Percentiles rank a stretch among this genome's conserved stretches.
Evolutionary conservation across 306 rosid species (phyloP).

Genomic region (Vicia villosa): DNA sequence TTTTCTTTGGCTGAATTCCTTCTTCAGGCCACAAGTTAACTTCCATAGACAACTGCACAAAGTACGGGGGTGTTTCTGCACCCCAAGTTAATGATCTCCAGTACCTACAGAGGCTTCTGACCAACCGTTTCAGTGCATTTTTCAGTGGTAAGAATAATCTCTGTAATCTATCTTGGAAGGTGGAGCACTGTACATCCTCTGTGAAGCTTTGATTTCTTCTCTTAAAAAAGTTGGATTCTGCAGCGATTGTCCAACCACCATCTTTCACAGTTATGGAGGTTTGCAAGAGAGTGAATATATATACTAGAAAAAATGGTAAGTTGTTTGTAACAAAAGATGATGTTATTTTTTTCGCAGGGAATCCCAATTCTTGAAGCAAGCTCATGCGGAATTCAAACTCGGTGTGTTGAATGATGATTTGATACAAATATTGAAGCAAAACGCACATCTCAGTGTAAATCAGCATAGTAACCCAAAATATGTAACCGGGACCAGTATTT

Average conservation of each 20-base stretch:
- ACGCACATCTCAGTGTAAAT: constrained; percentile 83
- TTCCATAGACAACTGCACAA: constrained; percentile 83
- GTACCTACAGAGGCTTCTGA: constrained; percentile 63
- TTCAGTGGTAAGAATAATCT: constrained; percentile 34
- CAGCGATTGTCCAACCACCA: constrained; percentile 71
- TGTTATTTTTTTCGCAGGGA: constrained; percentile 62
- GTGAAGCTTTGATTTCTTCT: constrained; percentile 48
- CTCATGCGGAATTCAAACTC: constrained; percentile 52
- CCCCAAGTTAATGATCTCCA: constrained; percentile 84
- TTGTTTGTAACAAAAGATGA: constrained; percentile 79
- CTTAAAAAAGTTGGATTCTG: constrained; percentile 51
- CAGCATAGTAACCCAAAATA: constrained; percentile 80
- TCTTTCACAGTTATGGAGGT: constrained; percentile 85
- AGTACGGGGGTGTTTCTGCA: constrained; percentile 95
- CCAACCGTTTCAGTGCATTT: constrained; percentile 48
- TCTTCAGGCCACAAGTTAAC: constrained; percentile 78
- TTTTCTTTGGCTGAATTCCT: constrained; percentile 86
- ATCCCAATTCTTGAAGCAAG: constrained; percentile 77
- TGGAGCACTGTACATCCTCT: constrained; percentile 41
- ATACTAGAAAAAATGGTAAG: constrained; percentile 78
- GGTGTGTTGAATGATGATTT: constrained; percentile 80
- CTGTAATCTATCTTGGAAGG: constrained; percentile 33
- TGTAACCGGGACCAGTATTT: constrained; percentile 79
- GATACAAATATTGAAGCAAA: constrained; percentile 83
- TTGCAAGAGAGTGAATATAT: constrained; percentile 84